phyloP scores from a whole-genome alignment of 768 basidiomycete genomes.

The Sporobolomyces roseus region DNA sequence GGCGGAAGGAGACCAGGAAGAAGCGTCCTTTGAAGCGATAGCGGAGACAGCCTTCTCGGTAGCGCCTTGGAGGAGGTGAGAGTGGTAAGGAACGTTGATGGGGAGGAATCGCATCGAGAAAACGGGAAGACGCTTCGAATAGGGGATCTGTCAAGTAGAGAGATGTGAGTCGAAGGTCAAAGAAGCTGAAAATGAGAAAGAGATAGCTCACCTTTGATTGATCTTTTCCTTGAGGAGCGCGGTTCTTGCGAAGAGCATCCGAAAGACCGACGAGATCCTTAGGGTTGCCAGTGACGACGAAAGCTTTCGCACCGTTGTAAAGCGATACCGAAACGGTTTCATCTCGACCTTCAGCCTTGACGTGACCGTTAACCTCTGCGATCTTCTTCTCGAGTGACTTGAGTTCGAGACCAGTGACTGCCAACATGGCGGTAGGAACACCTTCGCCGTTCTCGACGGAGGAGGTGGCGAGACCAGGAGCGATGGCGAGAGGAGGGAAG shows the following conservation, averaged over 20 bases:
- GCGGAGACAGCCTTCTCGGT: constrained; percentile 71
- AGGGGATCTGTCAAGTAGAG: constrained; percentile 64
- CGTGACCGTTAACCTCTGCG: constrained; percentile 77
- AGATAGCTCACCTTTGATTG: constrained; percentile 67
- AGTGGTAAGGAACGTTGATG: constrained; percentile 96
- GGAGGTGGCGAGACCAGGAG: constrained; percentile 81
- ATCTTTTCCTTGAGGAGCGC: constrained; percentile 78
- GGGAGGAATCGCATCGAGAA: constrained; percentile 90
- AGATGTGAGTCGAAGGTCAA: too few species aligned
- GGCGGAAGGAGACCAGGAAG: constrained; percentile 53
- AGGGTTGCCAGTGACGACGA: constrained; percentile 88
- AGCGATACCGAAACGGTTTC: constrained; percentile 82
- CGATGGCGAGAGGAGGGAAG: constrained; percentile 86
- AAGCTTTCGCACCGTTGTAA: constrained; percentile 82
- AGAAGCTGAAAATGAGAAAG: too few species aligned
- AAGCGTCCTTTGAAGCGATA: constrained; percentile 64
- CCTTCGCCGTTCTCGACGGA: constrained; percentile 90
- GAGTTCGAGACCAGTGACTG: constrained; percentile 68
- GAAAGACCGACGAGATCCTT: constrained; percentile 91
- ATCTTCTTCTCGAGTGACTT: constrained; percentile 77
- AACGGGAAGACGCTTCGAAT: constrained; percentile 88
- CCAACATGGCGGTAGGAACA: constrained; percentile 85
- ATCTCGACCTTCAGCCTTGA: constrained; percentile 53
- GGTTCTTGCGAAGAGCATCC: constrained; percentile 80
- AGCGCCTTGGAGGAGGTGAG: constrained; percentile 69